These are phyloP conservation scores for Epithele typhae DNA, from an alignment of 768 basidiomycete species.

Conservation along the genomic window DNA sequence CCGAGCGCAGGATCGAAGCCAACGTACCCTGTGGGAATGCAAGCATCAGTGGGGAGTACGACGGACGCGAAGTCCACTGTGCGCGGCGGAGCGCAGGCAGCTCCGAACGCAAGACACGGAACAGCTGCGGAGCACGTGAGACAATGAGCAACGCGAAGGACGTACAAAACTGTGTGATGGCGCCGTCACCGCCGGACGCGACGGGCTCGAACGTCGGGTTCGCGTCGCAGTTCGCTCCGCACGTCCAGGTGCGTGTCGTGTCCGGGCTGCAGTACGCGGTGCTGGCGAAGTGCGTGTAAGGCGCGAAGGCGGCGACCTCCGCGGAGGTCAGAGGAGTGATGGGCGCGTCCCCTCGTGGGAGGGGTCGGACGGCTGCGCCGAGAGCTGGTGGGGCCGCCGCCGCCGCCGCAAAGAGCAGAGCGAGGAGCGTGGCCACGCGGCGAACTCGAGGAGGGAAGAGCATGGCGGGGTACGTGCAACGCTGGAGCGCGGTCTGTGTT, in stretches of 20 bases:
- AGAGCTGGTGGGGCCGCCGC: no score
- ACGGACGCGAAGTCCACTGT: no score
- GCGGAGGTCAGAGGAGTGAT: conserved; percentile 21
- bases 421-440: no score
- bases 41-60: no score
- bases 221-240: conserved; percentile 39
- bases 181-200: conserved; percentile 45
- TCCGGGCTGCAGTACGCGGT: conserved; percentile 29
- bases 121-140: not conserved
- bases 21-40: conserved; percentile 40
- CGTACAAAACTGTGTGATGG: conserved; percentile 38
- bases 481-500: no score
- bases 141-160: not conserved
- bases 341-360: no score
- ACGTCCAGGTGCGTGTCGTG: conserved; percentile 24
- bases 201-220: conserved; percentile 44
- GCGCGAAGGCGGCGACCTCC: conserved; percentile 26
- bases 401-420: no score
- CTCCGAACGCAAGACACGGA: not conserved
- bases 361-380: no score
- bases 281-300: conserved; percentile 28
- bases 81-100: no score
- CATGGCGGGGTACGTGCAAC: no score
- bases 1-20: conserved; percentile 41
- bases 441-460: no score